Percentiles rank a stretch among this genome's conserved stretches.
Conservation (phyloP, 208 protist species). For the Polymyxa betae region DNA sequence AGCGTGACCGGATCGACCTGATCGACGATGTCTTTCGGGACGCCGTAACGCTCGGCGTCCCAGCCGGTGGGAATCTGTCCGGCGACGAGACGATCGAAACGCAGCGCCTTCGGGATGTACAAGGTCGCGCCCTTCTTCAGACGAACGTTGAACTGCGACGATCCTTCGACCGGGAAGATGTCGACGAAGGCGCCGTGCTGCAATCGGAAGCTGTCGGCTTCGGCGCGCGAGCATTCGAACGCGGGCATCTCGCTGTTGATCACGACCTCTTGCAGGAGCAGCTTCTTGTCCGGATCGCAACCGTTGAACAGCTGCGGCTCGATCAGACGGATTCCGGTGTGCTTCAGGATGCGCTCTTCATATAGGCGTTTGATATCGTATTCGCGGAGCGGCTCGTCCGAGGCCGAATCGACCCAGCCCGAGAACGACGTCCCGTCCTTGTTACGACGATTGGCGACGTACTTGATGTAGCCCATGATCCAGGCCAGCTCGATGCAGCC, state of each 20-base stretch:
- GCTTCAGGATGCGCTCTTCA: constrained; percentile 68
- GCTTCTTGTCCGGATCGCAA: constrained; percentile 76
- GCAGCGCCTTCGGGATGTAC: constrained; percentile 77
- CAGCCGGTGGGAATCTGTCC: constrained; percentile 74
- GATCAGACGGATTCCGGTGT: constrained; percentile 75
- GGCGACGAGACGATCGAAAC: constrained; percentile 75
- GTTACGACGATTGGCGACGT: constrained; percentile 62
- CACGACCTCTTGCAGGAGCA: constrained; percentile 75
- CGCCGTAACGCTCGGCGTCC: constrained; percentile 65
- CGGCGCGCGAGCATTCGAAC: constrained; percentile 72
- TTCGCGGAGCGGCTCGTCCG: constrained; percentile 68
- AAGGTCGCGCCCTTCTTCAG: constrained; percentile 74
- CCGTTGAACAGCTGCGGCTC: constrained; percentile 78
- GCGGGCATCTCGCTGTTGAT: constrained; percentile 74
- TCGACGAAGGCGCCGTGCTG: constrained; percentile 72
- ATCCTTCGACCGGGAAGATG: constrained; percentile 33
- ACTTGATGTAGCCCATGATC: constrained; percentile 79
- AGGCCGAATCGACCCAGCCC: constrained; percentile 76
- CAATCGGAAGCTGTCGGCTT: constrained; percentile 71
- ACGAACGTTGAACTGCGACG: constrained; percentile 66
- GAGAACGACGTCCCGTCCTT: constrained; percentile 6
- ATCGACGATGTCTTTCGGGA: constrained; percentile 50
- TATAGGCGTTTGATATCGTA: constrained; percentile 68
- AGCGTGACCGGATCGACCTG: constrained; percentile 76
- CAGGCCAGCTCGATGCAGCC: constrained; percentile 79